Percentiles rank a stretch among this genome's conserved stretches.
These are phyloP conservation scores for Jatropha multifida DNA, from an alignment of 441 rosid species.

Conservation along the genomic window DNA sequence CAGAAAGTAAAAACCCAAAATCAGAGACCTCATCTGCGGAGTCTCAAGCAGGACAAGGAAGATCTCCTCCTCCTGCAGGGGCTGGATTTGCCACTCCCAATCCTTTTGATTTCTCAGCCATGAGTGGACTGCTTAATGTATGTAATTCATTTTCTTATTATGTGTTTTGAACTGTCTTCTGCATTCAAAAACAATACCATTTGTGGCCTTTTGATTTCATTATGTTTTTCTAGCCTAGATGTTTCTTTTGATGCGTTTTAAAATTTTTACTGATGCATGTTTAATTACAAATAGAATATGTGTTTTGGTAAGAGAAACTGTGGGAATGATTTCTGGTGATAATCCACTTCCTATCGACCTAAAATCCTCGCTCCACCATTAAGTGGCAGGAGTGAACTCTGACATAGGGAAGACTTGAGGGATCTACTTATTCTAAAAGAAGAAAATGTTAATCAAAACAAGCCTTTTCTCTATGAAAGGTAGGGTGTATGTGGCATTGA, in stretches of 20 bases:
- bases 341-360: too few relatives aligned
- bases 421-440: too few relatives aligned
- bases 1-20: slow-evolving; percentile 31
- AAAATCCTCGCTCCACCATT: too few relatives aligned
- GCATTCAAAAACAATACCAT: not conserved
- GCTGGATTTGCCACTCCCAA: slow-evolving; percentile 40
- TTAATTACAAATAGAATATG: not conserved
- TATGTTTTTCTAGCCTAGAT: not conserved
- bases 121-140: slow-evolving; percentile 88
- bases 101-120: slow-evolving; percentile 87
- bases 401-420: too few relatives aligned
- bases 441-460: too few relatives aligned
- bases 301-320: too few relatives aligned
- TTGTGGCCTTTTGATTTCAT: not conserved
- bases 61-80: slow-evolving; percentile 40
- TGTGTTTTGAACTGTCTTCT: not conserved
- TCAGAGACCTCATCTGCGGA: slow-evolving; percentile 43
- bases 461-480: too few relatives aligned
- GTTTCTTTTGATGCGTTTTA: not conserved
- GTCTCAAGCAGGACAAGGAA: slow-evolving; percentile 37
- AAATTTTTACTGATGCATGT: not conserved
- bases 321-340: too few relatives aligned
- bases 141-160: slow-evolving; percentile 9
- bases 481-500: too few relatives aligned
- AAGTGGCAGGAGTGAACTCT: too few relatives aligned